phyloP scores from a whole-genome alignment of 176 grass and related monocot genomes.

The Ananas comosus region DNA sequence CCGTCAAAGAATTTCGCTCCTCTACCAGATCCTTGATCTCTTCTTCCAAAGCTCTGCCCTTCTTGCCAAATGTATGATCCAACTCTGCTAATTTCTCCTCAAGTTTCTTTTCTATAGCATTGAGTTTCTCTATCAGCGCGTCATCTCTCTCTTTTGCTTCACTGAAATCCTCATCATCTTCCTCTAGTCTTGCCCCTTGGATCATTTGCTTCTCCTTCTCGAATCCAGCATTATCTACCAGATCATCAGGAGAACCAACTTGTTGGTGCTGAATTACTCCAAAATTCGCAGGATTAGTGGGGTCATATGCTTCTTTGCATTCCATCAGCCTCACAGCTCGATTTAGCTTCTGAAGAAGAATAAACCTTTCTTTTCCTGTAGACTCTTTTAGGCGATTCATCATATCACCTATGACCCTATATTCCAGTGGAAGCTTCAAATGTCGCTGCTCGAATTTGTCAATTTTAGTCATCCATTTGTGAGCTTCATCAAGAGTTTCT shows the following conservation, averaged over 20 bases:
- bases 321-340: constrained; percentile 76
- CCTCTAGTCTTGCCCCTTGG: constrained; percentile 32
- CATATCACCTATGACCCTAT: constrained; percentile 85
- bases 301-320: constrained; percentile 75
- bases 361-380: constrained; percentile 67
- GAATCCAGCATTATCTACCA: constrained; percentile 54
- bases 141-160: constrained; percentile 67
- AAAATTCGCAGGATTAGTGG: constrained; percentile 75
- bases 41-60: constrained; percentile 69
- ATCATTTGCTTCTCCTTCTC: constrained; percentile 77
- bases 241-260: constrained; percentile 59
- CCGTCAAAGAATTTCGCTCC: constrained; percentile 55
- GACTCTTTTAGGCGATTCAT: constrained; percentile 77
- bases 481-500: constrained; percentile 81
- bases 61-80: constrained; percentile 93
- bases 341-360: constrained; percentile 84
- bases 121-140: constrained; percentile 62
- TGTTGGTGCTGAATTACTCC: constrained; percentile 73
- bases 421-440: constrained; percentile 70
- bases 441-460: constrained; percentile 74
- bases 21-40: constrained; percentile 78
- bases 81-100: constrained; percentile 55
- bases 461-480: constrained; percentile 78
- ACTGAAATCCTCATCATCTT: constrained; percentile 54
- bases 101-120: constrained; percentile 68